Evolutionary conservation across 371 early-diverging fungal species (phyloP), one percentile per base, ranked within the genome.

Genomic region (Mucor piriformis): DNA sequence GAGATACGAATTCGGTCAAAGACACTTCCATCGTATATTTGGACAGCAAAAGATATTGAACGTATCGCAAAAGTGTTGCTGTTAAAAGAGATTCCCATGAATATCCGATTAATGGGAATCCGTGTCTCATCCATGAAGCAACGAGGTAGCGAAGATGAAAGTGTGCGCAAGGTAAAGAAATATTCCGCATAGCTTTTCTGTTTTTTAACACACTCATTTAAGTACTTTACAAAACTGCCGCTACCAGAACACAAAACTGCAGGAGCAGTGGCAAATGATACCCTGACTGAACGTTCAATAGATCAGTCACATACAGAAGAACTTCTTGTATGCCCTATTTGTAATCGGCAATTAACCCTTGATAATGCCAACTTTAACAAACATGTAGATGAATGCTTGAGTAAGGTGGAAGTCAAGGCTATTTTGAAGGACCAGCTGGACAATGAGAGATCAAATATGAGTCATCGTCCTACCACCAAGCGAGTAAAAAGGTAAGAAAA

Each of bases 71-170:
- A 72, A 58, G 67, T 64, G 49, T 67, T 76, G 46, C 21, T 67
- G 6, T 29, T 73, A 3, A 66, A 63, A 15, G 81, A 80, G 52
- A 49, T 80, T 32, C 81, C 81, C 6, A 54, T 80, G 3, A 68
- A 66, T 34, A 58, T 80, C 15, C 61, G 81, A 29, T 37, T 80
- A 3, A 80, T 80, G 81, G 81, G 81, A 1, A 54, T 80, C 32
- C 68, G 73, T 16, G 32, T 77, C 25, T 65, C 81, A 29, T 59
- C 63, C 2, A 48, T 80, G 12, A 63, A 68, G 38, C 63, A 63
- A 7, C 58, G 63, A 50, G 64, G 43, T 8, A 57, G 53, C 3
- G 63, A 69, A 40, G 69, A 70, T 25, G 59, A 69, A 48, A 66
- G 66, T 49, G 67, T 79, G 20, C 63, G 60, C 51, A 73, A 69